phyloP scores from a whole-genome alignment of 768 basidiomycete genomes.

The Pleurotus sapidus region DNA sequence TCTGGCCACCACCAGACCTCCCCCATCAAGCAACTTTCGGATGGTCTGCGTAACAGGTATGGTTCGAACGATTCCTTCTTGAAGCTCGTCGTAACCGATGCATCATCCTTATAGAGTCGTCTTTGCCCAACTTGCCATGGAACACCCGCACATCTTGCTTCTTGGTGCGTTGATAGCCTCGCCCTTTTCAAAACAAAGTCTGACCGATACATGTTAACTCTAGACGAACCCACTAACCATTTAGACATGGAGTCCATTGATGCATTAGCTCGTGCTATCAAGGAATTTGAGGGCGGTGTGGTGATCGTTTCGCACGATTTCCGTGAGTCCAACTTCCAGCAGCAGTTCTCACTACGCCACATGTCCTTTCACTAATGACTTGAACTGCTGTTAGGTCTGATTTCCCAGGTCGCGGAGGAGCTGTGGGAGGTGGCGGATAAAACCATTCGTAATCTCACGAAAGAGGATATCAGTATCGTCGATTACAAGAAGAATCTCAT shows the following conservation, averaged over 20 bases:
- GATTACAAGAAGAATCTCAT: slow-evolving; percentile 91
- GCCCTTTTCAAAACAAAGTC: neutral
- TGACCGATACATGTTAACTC: neutral
- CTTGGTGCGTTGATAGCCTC: slow-evolving; percentile 48
- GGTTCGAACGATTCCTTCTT: slow-evolving; percentile 15
- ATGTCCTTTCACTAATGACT: neutral
- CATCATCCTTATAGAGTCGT: slow-evolving; percentile 62
- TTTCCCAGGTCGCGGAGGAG: slow-evolving; percentile 97
- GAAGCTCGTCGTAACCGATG: neutral
- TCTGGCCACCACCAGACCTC: slow-evolving; percentile 91
- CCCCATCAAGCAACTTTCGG: slow-evolving; percentile 92
- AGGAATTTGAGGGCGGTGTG: slow-evolving; percentile 95
- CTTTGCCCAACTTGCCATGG: slow-evolving; percentile 95
- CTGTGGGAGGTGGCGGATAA: slow-evolving; percentile 98
- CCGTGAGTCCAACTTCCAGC: slow-evolving; percentile 52
- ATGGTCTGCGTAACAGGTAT: slow-evolving; percentile 93
- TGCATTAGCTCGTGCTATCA: slow-evolving; percentile 92
- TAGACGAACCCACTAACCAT: slow-evolving; percentile 95
- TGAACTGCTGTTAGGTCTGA: slow-evolving; percentile 57
- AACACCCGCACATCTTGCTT: slow-evolving; percentile 92
- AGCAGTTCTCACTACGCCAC: neutral
- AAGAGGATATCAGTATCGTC: slow-evolving; percentile 84
- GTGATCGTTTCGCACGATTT: slow-evolving; percentile 99
- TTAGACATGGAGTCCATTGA: slow-evolving; percentile 98
- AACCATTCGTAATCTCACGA: slow-evolving; percentile 90